Conservation (phyloP, 1,284 basidiomycete species). For the Pholiota adiposa region DNA sequence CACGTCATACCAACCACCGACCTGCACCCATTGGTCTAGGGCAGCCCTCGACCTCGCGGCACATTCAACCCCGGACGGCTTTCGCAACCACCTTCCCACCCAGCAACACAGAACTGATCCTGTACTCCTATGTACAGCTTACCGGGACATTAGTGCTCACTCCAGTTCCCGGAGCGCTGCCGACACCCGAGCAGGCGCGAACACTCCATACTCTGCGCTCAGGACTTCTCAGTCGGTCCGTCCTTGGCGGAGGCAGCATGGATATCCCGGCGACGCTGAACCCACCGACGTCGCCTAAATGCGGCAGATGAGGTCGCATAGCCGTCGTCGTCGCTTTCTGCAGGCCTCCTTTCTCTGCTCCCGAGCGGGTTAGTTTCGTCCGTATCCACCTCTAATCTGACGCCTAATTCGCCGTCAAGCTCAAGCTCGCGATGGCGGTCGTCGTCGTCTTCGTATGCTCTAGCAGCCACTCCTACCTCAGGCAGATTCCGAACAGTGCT, state of each 20-base stretch:
- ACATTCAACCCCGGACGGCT: slow-evolving; percentile 37
- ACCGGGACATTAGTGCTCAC: slow-evolving; percentile 55
- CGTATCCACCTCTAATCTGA: slow-evolving; percentile 15
- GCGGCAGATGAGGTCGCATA: slow-evolving; percentile 43
- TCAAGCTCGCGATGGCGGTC: slow-evolving; percentile 17
- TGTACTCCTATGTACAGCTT: slow-evolving; percentile 88
- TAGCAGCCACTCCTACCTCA: slow-evolving; percentile 12
- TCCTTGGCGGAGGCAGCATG: slow-evolving; percentile 77
- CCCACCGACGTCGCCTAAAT: slow-evolving; percentile 27
- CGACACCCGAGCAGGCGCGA: slow-evolving; percentile 43
- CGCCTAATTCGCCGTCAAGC: slow-evolving; percentile 7
- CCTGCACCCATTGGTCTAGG: slow-evolving; percentile 50
- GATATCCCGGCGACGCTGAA: slow-evolving; percentile 61
- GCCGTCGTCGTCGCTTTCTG: slow-evolving; percentile 55
- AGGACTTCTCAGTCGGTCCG: slow-evolving; percentile 51
- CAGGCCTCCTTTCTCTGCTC: slow-evolving; percentile 58
- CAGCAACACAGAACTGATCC: slow-evolving; percentile 67
- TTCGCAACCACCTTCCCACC: slow-evolving; percentile 46
- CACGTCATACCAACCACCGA: slow-evolving; percentile 19
- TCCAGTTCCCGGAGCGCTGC: slow-evolving; percentile 34
- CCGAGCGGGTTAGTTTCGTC: slow-evolving; percentile 36
- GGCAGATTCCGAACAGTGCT: slow-evolving; percentile 17
- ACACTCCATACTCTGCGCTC: slow-evolving; percentile 52
- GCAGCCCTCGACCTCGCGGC: slow-evolving; percentile 34
- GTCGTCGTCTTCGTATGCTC: slow-evolving; percentile 10